These are phyloP conservation scores for Exophiala sp. DNA, from an alignment of 2,329 filamentous ascomycete species.

Conservation along the genomic window DNA sequence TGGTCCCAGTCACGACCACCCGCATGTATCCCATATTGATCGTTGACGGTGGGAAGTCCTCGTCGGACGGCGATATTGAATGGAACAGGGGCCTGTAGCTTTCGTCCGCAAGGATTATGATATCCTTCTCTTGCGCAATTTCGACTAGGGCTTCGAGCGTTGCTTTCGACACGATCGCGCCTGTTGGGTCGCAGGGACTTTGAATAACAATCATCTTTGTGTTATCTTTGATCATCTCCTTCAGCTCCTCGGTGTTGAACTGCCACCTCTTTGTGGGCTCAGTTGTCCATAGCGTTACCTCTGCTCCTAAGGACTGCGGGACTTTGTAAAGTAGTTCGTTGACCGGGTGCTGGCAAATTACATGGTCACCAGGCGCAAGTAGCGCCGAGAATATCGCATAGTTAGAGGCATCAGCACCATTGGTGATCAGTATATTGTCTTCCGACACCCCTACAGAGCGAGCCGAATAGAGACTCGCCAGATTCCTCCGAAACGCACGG, in stretches of 20 bases:
- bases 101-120: constrained; percentile 72
- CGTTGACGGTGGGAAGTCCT: constrained; percentile 62
- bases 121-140: constrained; percentile 59
- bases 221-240: constrained; percentile 52
- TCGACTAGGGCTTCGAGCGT: constrained; percentile 61
- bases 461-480: constrained; percentile 40
- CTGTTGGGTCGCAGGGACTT: constrained; percentile 82
- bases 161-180: constrained; percentile 62
- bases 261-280: constrained; percentile 62
- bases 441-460: constrained; percentile 49
- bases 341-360: constrained; percentile 81
- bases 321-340: constrained; percentile 82
- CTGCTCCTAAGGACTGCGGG: constrained; percentile 69
- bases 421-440: constrained; percentile 70
- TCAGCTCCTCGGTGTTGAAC: constrained; percentile 64
- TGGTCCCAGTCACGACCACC: constrained; percentile 70
- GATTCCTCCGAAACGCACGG: constrained; percentile 29
- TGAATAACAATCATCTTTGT: constrained; percentile 62
- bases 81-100: constrained; percentile 84
- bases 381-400: constrained; percentile 73
- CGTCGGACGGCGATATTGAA: constrained; percentile 53
- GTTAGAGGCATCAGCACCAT: constrained; percentile 81
- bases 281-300: constrained; percentile 73
- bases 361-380: constrained; percentile 71
- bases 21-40: constrained; percentile 69